phyloP scores from a whole-genome alignment of 108 stramenopile genomes.

The Skeletonema marinoi region DNA sequence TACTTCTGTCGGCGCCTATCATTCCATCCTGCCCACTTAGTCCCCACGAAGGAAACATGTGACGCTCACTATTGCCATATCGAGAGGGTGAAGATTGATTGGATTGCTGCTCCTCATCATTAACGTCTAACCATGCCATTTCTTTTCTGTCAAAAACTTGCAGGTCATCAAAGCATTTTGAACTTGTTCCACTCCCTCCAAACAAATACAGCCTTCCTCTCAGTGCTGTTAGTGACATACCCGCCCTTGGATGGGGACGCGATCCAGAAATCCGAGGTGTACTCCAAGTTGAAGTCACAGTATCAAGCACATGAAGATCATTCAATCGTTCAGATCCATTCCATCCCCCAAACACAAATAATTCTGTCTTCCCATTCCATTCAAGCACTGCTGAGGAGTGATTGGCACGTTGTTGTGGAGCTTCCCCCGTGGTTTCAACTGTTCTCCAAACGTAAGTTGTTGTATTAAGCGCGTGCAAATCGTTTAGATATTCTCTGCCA shows the following conservation, averaged over 20 bases:
- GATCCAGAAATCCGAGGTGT: slow-evolving; percentile 67
- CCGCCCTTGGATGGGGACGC: slow-evolving; percentile 90
- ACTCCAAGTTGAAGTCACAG: slow-evolving; percentile 79
- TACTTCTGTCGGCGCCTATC: slow-evolving; percentile 22
- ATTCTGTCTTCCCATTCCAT: slow-evolving; percentile 59
- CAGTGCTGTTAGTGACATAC: slow-evolving; percentile 91
- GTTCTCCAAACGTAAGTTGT: slow-evolving; percentile 77
- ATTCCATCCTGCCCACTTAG: slow-evolving; percentile 47
- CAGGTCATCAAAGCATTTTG: slow-evolving; percentile 93
- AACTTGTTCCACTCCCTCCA: slow-evolving; percentile 86
- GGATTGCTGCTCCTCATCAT: slow-evolving; percentile 44
- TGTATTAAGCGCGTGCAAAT: slow-evolving; percentile 83
- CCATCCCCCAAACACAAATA: slow-evolving; percentile 98
- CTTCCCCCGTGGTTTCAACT: slow-evolving; percentile 72
- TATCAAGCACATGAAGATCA: slow-evolving; percentile 91
- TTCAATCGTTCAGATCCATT: slow-evolving; percentile 85
- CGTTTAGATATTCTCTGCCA: slow-evolving; percentile 89
- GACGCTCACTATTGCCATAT: neutral
- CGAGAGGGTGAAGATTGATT: neutral
- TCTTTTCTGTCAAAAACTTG: slow-evolving; percentile 89
- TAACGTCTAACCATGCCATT: slow-evolving; percentile 91
- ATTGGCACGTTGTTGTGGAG: slow-evolving; percentile 89
- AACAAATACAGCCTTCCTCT: slow-evolving; percentile 87
- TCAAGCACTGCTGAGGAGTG: slow-evolving; percentile 87
- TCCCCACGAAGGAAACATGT: slow-evolving; percentile 1